Evolutionary conservation across 192 early-diverging fungal genomes (phyloP).

Genomic region (Oehlia diaphana): DNA sequence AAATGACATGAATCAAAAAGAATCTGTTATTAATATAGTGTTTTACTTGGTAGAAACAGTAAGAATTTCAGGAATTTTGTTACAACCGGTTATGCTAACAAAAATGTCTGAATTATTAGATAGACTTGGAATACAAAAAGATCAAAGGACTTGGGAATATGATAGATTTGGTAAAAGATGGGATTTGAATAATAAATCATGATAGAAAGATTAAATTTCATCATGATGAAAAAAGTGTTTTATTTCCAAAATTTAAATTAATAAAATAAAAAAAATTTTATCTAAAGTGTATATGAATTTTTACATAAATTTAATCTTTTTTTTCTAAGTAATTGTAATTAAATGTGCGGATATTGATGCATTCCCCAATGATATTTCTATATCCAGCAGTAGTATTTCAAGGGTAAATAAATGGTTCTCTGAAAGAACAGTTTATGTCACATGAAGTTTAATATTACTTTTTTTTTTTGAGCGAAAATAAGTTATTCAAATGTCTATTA

Average conservation of each 20-base stretch:
- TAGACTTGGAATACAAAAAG: constrained; percentile 53
- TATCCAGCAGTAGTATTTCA: too few species aligned
- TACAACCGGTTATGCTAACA: constrained; percentile 85
- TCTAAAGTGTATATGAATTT: background rate
- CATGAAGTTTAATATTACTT: too few species aligned
- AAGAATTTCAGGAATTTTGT: constrained; percentile 68
- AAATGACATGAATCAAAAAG: constrained; percentile 46
- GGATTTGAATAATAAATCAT: constrained; percentile 23
- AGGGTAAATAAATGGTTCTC: too few species aligned
- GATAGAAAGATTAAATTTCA: background rate
- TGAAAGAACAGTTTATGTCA: too few species aligned
- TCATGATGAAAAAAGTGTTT: background rate
- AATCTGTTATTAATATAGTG: constrained; percentile 61
- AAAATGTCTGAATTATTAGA: constrained; percentile 70
- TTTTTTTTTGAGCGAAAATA: too few species aligned
- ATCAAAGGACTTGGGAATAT: constrained; percentile 61
- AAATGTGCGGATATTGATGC: too few species aligned
- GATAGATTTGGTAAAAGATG: constrained; percentile 63
- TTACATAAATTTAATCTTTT: too few species aligned
- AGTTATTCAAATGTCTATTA: too few species aligned
- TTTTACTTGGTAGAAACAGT: constrained; percentile 76
- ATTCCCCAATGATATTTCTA: too few species aligned
- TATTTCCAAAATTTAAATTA: background rate
- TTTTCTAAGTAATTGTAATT: too few species aligned
- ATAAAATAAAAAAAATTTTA: background rate